phyloP scores from a whole-genome alignment of 2,329 filamentous ascomycete genomes.

The Xylaria sp. region DNA sequence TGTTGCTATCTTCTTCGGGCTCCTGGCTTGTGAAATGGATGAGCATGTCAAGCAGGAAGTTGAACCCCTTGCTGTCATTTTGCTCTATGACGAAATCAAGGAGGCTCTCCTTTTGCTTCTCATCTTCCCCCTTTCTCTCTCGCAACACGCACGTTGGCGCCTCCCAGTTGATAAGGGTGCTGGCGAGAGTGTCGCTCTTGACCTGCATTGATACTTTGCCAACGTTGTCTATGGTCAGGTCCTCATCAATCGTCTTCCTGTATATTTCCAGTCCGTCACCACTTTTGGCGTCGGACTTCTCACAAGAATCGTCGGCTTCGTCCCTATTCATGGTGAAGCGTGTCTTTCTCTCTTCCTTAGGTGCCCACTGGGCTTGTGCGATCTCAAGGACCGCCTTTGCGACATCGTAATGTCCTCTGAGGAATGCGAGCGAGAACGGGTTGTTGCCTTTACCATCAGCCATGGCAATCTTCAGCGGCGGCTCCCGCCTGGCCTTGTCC shows the following conservation, averaged over 20 bases:
- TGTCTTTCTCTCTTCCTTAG: conserved; percentile 53
- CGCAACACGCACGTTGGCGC: conserved; percentile 41
- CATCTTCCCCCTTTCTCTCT: conserved; percentile 34
- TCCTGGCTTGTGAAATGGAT: conserved; percentile 47
- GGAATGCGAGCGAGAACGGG: conserved; percentile 70
- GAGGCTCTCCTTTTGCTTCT: conserved; percentile 29
- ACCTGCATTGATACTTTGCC: conserved; percentile 70
- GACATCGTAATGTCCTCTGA: conserved; percentile 65
- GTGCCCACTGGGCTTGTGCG: conserved; percentile 67
- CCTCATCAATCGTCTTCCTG: conserved; percentile 62
- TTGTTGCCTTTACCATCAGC: conserved; percentile 53
- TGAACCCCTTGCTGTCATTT: conserved; percentile 58
- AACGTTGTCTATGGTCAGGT: conserved; percentile 76
- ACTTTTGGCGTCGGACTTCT: conserved; percentile 41
- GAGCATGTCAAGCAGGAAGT: conserved; percentile 59
- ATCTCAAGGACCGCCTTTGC: conserved; percentile 73
- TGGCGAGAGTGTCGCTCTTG: conserved; percentile 63
- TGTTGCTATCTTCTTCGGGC: conserved; percentile 34
- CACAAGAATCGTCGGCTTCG: conserved; percentile 40
- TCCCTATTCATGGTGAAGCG: conserved; percentile 50
- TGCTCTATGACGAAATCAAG: conserved; percentile 52
- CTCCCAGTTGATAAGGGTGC: conserved; percentile 50
- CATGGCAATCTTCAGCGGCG: conserved; percentile 67
- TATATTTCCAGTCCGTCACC: conserved; percentile 49
- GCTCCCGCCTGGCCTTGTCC: conserved; percentile 54